A percentile compares a stretch with the other conserved stretches of the same genome.
Evolutionary conservation across 2,329 filamentous ascomycete species (phyloP).

Genomic region (Intubia oerlemansii): DNA sequence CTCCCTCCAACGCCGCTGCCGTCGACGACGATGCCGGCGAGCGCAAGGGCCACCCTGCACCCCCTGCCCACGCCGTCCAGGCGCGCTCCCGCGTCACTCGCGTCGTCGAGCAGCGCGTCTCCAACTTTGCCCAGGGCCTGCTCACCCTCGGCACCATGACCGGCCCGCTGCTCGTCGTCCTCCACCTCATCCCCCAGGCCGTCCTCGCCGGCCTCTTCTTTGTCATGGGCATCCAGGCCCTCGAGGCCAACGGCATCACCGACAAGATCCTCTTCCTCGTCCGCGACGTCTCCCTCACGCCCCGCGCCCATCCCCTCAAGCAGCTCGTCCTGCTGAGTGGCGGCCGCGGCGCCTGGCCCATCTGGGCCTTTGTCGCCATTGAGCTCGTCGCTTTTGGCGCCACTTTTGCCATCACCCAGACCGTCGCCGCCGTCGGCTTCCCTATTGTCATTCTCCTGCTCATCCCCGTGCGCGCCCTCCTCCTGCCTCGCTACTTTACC

Average conservation of each 20-base stretch:
- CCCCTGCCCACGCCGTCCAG: slow-evolving; percentile 1
- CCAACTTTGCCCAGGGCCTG: slow-evolving; percentile 58
- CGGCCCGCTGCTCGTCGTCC: slow-evolving; percentile 48
- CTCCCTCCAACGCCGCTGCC: background rate
- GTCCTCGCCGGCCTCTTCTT: slow-evolving; percentile 69
- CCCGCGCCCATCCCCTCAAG: slow-evolving; percentile 33
- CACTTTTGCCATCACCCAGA: slow-evolving; percentile 66
- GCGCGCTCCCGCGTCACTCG: slow-evolving; percentile 29
- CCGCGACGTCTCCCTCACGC: slow-evolving; percentile 41
- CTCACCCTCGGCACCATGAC: slow-evolving; percentile 63
- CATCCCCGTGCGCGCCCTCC: slow-evolving; percentile 40
- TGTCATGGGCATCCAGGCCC: slow-evolving; percentile 63
- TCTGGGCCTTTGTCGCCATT: slow-evolving; percentile 50
- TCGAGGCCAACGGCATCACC: slow-evolving; percentile 59
- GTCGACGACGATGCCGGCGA: slow-evolving; percentile 13
- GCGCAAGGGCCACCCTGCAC: slow-evolving; percentile 32
- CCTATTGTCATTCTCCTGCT: slow-evolving; percentile 51
- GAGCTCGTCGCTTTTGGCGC: slow-evolving; percentile 52
- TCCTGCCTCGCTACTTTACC: slow-evolving; percentile 41
- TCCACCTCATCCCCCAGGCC: slow-evolving; percentile 60
- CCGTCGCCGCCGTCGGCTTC: slow-evolving; percentile 63
- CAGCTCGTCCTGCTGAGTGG: slow-evolving; percentile 18
- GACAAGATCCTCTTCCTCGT: slow-evolving; percentile 49
- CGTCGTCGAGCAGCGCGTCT: slow-evolving; percentile 60
- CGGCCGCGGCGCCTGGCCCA: slow-evolving; percentile 24